Conservation (phyloP, 2,329 filamentous ascomycete genomes). For the Emmonsiellopsis sp. region DNA sequence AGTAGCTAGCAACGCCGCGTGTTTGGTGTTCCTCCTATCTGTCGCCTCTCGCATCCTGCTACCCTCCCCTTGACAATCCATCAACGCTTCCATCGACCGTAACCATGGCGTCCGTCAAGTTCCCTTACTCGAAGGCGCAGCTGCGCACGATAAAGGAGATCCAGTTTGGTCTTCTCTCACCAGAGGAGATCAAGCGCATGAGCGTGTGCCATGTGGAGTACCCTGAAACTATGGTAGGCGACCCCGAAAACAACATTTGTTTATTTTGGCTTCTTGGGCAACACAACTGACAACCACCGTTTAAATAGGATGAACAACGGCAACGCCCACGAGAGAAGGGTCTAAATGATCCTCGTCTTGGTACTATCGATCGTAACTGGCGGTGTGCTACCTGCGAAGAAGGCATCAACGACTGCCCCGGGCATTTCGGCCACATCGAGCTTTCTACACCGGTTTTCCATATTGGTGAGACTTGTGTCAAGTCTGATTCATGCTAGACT, state of each 20-base stretch:
- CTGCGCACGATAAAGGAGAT: constrained; percentile 98
- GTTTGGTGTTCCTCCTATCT: not conserved
- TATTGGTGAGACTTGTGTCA: constrained; percentile 41
- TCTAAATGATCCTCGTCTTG: constrained; percentile 89
- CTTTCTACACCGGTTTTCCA: constrained; percentile 94
- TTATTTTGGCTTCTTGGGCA: not conserved
- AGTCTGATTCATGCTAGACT: constrained; percentile 2
- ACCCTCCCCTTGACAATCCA: not conserved
- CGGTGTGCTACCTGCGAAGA: constrained; percentile 95
- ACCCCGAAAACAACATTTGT: not conserved
- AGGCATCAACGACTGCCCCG: constrained; percentile 89
- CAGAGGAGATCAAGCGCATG: constrained; percentile 98
- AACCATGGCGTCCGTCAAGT: constrained; percentile 86
- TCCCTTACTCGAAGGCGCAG: constrained; percentile 85
- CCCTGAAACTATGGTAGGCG: constrained; percentile 82
- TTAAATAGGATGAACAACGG: constrained; percentile 67
- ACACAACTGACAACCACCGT: constrained; percentile 10
- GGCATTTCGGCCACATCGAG: constrained; percentile 98
- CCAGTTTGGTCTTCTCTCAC: constrained; percentile 94
- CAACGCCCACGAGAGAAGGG: constrained; percentile 83
- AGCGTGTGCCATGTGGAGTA: constrained; percentile 94
- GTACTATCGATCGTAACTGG: constrained; percentile 91
- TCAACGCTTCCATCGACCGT: constrained; percentile 21
- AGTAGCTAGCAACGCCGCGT: not conserved
- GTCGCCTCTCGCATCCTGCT: not conserved